Percentiles rank a stretch among this genome's conserved stretches.
These are phyloP conservation scores for Chalaropsis ovoidea DNA, from an alignment of 2,329 filamentous ascomycete genomes.

Conservation along the genomic window DNA sequence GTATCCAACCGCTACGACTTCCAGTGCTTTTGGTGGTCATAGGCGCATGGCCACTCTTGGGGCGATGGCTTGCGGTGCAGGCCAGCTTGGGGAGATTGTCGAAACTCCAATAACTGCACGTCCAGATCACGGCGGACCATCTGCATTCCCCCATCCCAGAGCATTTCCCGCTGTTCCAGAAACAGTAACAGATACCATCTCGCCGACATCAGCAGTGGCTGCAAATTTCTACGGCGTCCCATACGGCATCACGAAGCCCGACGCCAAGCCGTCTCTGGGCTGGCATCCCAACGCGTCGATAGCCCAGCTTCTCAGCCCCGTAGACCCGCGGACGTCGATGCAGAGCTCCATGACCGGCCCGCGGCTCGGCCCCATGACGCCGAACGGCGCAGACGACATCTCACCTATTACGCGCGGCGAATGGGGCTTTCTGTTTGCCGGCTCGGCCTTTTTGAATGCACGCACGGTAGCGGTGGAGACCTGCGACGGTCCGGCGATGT, in stretches of 20 bases:
- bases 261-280: slow-evolving; percentile 5
- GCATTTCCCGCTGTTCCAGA: background rate
- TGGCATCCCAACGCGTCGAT: slow-evolving; percentile 20
- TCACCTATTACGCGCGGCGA: slow-evolving; percentile 52
- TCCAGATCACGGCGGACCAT: background rate
- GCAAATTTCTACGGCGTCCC: slow-evolving; percentile 20
- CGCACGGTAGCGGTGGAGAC: slow-evolving; percentile 45
- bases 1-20: background rate
- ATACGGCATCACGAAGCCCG: slow-evolving; percentile 17
- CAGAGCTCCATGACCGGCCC: slow-evolving; percentile 1
- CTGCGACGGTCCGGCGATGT: slow-evolving; percentile 30
- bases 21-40: background rate
- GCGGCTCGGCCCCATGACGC: slow-evolving; percentile 43
- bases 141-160: background rate
- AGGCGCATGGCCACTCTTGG: background rate
- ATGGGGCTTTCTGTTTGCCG: slow-evolving; percentile 51
- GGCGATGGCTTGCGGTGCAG: too few relatives aligned
- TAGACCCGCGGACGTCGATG: slow-evolving; percentile 15
- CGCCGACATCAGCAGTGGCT: slow-evolving; percentile 22
- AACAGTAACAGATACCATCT: background rate
- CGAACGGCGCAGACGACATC: slow-evolving; percentile 52
- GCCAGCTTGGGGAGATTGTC: slow-evolving; percentile 1
- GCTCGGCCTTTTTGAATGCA: slow-evolving; percentile 34
- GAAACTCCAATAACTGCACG: slow-evolving; percentile 18
- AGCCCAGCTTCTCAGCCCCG: slow-evolving; percentile 21